Evolutionary conservation across 139 green algal genomes (phyloP), one percentile per base, ranked within the genome.

Genomic region (Coccomyxa sp.): DNA sequence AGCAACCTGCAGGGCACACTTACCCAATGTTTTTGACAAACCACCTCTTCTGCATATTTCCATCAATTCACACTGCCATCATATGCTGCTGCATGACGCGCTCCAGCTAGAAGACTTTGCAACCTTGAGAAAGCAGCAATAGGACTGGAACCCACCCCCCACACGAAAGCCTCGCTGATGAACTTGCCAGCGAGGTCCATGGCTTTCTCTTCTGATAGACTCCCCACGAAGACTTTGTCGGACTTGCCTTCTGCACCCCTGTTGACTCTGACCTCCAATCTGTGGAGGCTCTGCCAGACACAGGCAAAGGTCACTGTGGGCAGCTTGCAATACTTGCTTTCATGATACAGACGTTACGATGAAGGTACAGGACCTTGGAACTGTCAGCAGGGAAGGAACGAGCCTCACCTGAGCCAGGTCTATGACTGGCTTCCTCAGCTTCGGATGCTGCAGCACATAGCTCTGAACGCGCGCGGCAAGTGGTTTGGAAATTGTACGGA

Each of bases 201-300:
- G 0, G 88, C 88, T 63, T 94, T 94, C 77, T 97, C 94, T 77
- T 97, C 94, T 16, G 90, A 93, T 89, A 97, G 94, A 60, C 89
- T 77, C 0, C 90, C 92, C 58, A 96, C 90, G 79, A 96, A 96
- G 0, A 89, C 90, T 23, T 83, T 88, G 31, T 91, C 92, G 14
- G 87, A 86, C 81, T 91, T 94, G 38, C 94, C 93, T 82, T 96
- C 93, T 11, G 93, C 94, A 11, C 91, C 88, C 0, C 94, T 88
- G 0, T 86, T 92, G 45, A 97, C 91, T 30, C 75, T 81, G 10
- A 97, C 92, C 58, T 96, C 92, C 68, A 90, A 58, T 3, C 84
- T 76, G 84, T 95, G 93, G 25, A 94, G 38, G 15, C 38, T 25
- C 87, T 92, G 86, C 58, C 67, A 58, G 45, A 12, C 13, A 77